Evolutionary conservation across 768 basidiomycete species (phyloP), one percentile per base, ranked within the genome.

Genomic region (Hypholoma fasciculare): DNA sequence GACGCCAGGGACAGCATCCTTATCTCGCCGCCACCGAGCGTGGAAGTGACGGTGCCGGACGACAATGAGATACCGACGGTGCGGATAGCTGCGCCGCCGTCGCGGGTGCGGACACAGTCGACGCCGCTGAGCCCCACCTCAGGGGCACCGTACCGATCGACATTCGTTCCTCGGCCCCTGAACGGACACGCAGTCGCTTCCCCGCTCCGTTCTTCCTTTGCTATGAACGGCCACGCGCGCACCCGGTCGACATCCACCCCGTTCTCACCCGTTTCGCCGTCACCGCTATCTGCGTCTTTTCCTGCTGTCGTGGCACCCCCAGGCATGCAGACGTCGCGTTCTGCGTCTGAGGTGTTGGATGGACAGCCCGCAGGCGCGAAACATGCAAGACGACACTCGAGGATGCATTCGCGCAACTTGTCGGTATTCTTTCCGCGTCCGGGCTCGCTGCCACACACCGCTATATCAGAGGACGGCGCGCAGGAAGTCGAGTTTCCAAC

Each of bases 361-460:
- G 57, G 54, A 7, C 40, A 52, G 38, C 38, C 53, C 20, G 57
- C 50, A 49, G 53, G 58, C 20, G 49, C 65, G 7, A 67, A 67
- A 39, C 69, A 77, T 38, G 60, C 54, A 34, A 71, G 75, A 14
- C 72, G 79, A n/a, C 92, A 94, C 71, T 73, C 84, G 3, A 82
- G 92, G 2, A 77, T 96, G 16, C 94, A 97, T 68, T 95, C 94
- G 0, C 85, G 94, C 47, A 98, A 98, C 66, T 77, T 97, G 2
- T 96, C 94, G 1, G 78, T 96, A 16, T 96, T 89, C 80, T 97
- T 97, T 65, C 95, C 95, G 14, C 83, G 87, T 36, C 91, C 92
- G 0, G 91, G 89, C 2, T 76, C 83, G 3, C 66, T 83, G 1
- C 82, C 86, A 0, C 74, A 81, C 0, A 76, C 80, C 7, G 77